Evolutionary conservation across 2,329 filamentous ascomycete genomes (phyloP), one percentile per base, ranked within the genome.

Genomic region (Dendryphion nanum): DNA sequence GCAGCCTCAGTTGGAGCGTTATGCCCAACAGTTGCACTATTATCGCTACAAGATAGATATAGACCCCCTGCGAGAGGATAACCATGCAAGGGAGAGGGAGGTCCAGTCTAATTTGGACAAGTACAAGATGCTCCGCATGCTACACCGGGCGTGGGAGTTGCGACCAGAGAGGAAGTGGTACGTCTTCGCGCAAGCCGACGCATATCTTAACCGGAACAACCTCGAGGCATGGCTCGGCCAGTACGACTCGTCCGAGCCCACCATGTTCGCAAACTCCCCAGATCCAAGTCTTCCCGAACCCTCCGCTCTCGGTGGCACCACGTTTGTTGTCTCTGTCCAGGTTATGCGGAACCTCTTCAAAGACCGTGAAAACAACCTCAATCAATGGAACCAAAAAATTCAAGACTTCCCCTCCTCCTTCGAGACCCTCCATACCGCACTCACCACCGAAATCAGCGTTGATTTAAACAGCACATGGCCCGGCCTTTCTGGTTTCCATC

Each of bases 101-200:
- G 37, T 45, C 4, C 33, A 48, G 42, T 29, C 30, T 1, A 47
- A 40, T 12, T 40, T 69, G 43, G 57, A 66, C 40, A 68, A 66
- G 36, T 69, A 64, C 56, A 69, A 67, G 45, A 56, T 63, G 15
- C 42, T 69, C 19, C 63, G 64, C 19, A 55, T 64, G 31, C 49
- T 69, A 43, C 51, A 63, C 12, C 46, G 53, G 18, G 56, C 65
- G 4, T 59, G 63, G 41, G 50, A 61, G 8, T 51, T 64, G 35
- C 50, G 61, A 24, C 71, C 72, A 2, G 59, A 76, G 18, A 71
- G 73, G 30, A 75, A 74, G 38, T 82, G 78, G 78, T 82, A 72
- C 43, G 63, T 79, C 38, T 82, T 82, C 53, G 71, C 79, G 32
- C 78, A 81, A 47, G 72, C 75, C 0, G 78, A 82, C 51, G 80